Percentiles rank a stretch among this genome's conserved stretches.
Conservation (phyloP, 352 stramenopile species). For the Globisporangium barbulae region DNA sequence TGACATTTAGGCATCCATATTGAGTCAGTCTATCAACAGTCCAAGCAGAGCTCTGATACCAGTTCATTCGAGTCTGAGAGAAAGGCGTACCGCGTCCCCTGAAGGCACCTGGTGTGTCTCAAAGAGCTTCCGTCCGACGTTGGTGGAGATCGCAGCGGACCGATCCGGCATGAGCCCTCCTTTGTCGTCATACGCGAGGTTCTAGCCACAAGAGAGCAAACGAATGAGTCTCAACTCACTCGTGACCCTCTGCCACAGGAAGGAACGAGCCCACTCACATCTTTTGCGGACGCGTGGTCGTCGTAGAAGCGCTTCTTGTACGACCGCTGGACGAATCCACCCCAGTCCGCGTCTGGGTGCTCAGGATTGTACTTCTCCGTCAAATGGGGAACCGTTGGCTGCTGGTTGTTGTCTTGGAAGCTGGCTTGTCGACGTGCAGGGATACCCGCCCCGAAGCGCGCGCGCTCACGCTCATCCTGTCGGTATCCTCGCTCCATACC, state of each 20-base stretch:
- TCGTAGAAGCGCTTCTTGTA: constrained; percentile 67
- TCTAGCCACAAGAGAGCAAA: constrained; percentile 22
- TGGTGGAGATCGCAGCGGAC: constrained; percentile 14
- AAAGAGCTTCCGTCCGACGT: constrained; percentile 51
- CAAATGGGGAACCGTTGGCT: constrained; percentile 38
- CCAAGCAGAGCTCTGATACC: not conserved
- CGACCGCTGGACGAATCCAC: constrained; percentile 53
- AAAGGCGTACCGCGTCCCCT: constrained; percentile 22
- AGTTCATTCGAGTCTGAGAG: not conserved
- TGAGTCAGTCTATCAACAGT: not conserved
- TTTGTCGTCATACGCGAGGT: constrained; percentile 45
- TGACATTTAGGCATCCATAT: not conserved
- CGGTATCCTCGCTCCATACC: constrained; percentile 46
- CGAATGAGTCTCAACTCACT: not conserved
- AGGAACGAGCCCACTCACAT: constrained; percentile 27
- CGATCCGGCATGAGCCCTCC: constrained; percentile 56
- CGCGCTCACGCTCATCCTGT: constrained; percentile 33
- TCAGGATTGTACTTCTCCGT: constrained; percentile 71
- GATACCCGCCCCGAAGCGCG: constrained; percentile 27
- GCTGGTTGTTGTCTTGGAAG: constrained; percentile 17
- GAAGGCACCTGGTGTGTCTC: constrained; percentile 40
- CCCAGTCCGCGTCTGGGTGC: constrained; percentile 75
- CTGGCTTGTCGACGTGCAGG: constrained; percentile 2
- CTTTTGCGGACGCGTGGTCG: constrained; percentile 33
- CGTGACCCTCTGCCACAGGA: not conserved